Evolutionary conservation across 2,329 filamentous ascomycete genomes (phyloP).

Genomic region (Bipolaris oryzae): DNA sequence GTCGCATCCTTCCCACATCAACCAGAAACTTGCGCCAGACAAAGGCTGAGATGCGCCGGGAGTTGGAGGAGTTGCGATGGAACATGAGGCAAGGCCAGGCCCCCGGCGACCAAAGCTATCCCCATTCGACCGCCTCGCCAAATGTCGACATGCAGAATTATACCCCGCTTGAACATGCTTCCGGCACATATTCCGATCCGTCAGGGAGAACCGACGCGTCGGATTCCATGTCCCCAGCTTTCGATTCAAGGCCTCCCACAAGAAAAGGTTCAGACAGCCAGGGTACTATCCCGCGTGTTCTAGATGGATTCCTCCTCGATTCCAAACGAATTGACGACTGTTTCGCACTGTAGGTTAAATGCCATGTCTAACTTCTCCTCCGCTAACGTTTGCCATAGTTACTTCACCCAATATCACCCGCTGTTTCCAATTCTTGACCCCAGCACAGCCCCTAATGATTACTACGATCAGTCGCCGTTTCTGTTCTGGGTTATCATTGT

Average conservation of each 20-base stretch:
- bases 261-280: constrained; percentile 30
- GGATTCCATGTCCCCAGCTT: constrained; percentile 40
- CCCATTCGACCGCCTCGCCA: constrained; percentile 36
- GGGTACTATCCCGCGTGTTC: constrained; percentile 33
- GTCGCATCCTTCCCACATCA: constrained; percentile 45
- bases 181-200: constrained; percentile 37
- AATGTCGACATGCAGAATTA: constrained; percentile 36
- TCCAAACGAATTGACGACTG: constrained; percentile 44
- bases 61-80: constrained; percentile 46
- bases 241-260: constrained; percentile 32
- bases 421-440: constrained; percentile 44
- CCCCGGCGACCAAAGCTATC: constrained; percentile 34
- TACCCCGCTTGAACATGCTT: constrained; percentile 32
- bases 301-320: constrained; percentile 44
- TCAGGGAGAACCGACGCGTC: constrained; percentile 35
- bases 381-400: constrained; percentile 33
- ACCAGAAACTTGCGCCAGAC: constrained; percentile 47
- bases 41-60: constrained; percentile 48
- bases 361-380: not conserved
- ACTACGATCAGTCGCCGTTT: constrained; percentile 43
- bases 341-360: constrained; percentile 38
- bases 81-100: constrained; percentile 40
- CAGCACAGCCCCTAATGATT: constrained; percentile 39
- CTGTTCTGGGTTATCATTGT: constrained; percentile 51
- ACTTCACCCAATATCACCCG: constrained; percentile 44